These are phyloP conservation scores for Anthoceros angustus DNA, from an alignment of 225 moss, liverwort and hornwort genomes.

Conservation along the genomic window DNA sequence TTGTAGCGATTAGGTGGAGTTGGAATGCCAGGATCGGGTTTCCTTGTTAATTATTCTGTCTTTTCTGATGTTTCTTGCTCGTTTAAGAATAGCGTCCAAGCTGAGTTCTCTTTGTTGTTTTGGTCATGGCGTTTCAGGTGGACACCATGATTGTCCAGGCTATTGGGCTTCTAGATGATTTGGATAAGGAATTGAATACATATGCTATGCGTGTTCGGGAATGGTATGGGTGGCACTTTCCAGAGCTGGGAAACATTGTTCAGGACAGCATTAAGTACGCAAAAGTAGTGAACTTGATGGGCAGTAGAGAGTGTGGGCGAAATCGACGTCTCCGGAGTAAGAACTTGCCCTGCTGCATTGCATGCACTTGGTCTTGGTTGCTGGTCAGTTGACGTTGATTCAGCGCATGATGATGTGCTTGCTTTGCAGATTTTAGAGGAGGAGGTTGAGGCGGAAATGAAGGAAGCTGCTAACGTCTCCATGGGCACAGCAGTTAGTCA, in stretches of 20 bases:
- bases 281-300: conserved; percentile 55
- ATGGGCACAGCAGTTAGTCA: conserved; percentile 92
- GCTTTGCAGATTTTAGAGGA: conserved; percentile 34
- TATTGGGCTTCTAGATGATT: conserved; percentile 62
- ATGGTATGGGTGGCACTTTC: conserved; percentile 93
- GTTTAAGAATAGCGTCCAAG: too few relatives aligned
- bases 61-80: too few relatives aligned
- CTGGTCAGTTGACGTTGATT: background rate
- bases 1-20: too few relatives aligned
- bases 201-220: conserved; percentile 89
- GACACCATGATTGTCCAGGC: conserved; percentile 96
- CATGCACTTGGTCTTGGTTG: background rate
- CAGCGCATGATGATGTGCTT: too few relatives aligned
- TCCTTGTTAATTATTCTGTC: too few relatives aligned
- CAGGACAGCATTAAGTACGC: conserved; percentile 73
- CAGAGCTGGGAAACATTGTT: conserved; percentile 63
- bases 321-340: conserved; percentile 54
- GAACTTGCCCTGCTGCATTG: background rate
- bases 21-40: too few relatives aligned
- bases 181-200: conserved; percentile 87
- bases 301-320: conserved; percentile 54
- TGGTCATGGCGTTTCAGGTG: conserved; percentile 17
- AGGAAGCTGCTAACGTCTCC: conserved; percentile 66
- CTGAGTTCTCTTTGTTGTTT: too few relatives aligned
- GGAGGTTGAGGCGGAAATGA: conserved; percentile 70